Evolutionary conservation across 805 yeast genomes (phyloP).

Genomic region (Pichia thaimueangensis): DNA sequence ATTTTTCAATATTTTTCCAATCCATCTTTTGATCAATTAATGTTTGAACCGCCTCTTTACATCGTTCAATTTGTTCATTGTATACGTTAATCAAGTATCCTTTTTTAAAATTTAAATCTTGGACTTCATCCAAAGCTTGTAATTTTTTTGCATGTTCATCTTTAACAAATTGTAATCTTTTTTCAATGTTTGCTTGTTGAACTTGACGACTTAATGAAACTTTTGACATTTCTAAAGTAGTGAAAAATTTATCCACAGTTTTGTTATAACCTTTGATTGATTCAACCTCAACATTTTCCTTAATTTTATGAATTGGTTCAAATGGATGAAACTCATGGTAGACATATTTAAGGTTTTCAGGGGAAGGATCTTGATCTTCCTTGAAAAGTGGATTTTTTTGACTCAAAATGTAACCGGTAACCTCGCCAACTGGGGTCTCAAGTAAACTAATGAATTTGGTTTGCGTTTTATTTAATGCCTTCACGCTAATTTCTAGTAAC

Average conservation of each 20-base stretch:
- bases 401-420: constrained; percentile 57
- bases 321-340: constrained; percentile 53
- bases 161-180: constrained; percentile 67
- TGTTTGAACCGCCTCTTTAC: constrained; percentile 58
- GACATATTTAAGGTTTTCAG: constrained; percentile 34
- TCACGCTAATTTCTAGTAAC: constrained; percentile 29
- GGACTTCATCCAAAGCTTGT: constrained; percentile 55
- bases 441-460: constrained; percentile 35
- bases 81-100: constrained; percentile 69
- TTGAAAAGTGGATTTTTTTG: constrained; percentile 49
- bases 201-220: constrained; percentile 67
- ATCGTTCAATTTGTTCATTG: constrained; percentile 66
- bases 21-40: constrained; percentile 82
- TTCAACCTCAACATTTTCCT: constrained; percentile 31
- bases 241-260: constrained; percentile 78
- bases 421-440: constrained; percentile 28
- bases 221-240: constrained; percentile 78
- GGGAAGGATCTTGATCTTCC: constrained; percentile 32
- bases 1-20: constrained; percentile 82
- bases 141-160: constrained; percentile 67
- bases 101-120: constrained; percentile 53
- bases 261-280: constrained; percentile 63
- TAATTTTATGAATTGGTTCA: constrained; percentile 33
- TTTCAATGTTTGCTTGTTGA: constrained; percentile 69
- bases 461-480: constrained; percentile 44